phyloP scores from a whole-genome alignment of 805 yeast species.

The Priceomyces carsonii region DNA sequence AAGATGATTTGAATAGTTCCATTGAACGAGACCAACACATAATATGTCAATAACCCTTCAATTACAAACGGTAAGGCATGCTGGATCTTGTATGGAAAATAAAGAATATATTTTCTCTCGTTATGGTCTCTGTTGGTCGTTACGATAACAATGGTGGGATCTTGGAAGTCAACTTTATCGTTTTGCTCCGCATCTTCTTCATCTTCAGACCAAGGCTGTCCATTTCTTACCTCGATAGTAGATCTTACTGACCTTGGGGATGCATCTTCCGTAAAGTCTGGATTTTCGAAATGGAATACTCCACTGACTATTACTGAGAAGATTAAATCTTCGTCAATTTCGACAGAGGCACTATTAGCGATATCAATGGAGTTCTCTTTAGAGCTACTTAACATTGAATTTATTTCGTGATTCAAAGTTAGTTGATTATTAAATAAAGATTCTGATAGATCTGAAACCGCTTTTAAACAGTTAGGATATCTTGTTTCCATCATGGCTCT shows the following conservation, averaged over 20 bases:
- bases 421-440: constrained; percentile 33
- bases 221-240: constrained; percentile 42
- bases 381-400: constrained; percentile 23
- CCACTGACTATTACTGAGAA: constrained; percentile 39
- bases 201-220: constrained; percentile 40
- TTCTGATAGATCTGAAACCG: constrained; percentile 35
- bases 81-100: constrained; percentile 49
- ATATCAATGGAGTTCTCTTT: constrained; percentile 26
- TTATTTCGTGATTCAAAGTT: constrained; percentile 31
- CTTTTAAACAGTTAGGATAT: constrained; percentile 39
- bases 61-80: constrained; percentile 44
- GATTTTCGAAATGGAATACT: constrained; percentile 21
- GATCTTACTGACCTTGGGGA: constrained; percentile 22
- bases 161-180: constrained; percentile 45
- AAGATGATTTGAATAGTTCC: constrained; percentile 53
- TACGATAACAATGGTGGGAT: constrained; percentile 47
- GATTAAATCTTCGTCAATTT: constrained; percentile 37
- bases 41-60: constrained; percentile 36
- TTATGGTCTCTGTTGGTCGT: constrained; percentile 36
- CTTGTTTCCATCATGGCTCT: constrained; percentile 28
- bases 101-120: constrained; percentile 33
- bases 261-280: constrained; percentile 5
- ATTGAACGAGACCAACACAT: constrained; percentile 58
- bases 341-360: constrained; percentile 26
- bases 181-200: constrained; percentile 39